These are phyloP conservation scores for Trypanosoma boissoni DNA, from an alignment of 208 protist genomes.

Conservation along the genomic window DNA sequence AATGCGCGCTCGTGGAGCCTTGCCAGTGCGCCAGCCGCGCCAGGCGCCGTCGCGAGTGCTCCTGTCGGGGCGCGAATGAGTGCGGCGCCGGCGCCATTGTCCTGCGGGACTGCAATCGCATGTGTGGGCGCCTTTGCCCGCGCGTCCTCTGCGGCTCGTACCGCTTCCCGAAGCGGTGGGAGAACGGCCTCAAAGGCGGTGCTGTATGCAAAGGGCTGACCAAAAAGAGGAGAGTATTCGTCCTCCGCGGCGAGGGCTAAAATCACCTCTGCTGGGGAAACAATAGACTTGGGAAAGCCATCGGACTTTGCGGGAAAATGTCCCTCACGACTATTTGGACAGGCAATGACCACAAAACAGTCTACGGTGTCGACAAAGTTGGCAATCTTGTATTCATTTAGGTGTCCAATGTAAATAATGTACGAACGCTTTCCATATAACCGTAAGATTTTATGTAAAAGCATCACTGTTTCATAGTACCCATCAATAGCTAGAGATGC, in stretches of 20 bases:
- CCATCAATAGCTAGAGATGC: constrained; percentile 72
- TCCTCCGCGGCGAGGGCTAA: constrained; percentile 52
- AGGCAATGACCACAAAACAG: constrained; percentile 83
- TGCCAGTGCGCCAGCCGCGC: constrained; percentile 39
- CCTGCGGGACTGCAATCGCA: constrained; percentile 8
- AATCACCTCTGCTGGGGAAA: constrained; percentile 86
- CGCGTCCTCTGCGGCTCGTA: constrained; percentile 5
- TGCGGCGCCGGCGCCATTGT: constrained; percentile 12
- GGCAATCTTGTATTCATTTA: constrained; percentile 91
- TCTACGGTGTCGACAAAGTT: constrained; percentile 91
- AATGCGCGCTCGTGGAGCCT: constrained; percentile 71
- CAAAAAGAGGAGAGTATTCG: constrained; percentile 35
- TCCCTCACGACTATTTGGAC: constrained; percentile 74
- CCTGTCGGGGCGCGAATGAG: constrained; percentile 22
- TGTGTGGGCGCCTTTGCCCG: constrained; percentile 2
- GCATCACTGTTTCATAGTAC: constrained; percentile 79
- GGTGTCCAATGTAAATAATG: constrained; percentile 89
- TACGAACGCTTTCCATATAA: constrained; percentile 72
- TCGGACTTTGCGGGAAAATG: constrained; percentile 74
- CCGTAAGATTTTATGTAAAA: constrained; percentile 67
- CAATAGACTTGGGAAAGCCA: constrained; percentile 82
- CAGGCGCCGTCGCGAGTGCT: constrained; percentile 11
- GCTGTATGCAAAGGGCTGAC: constrained; percentile 52
- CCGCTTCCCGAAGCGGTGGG: constrained; percentile 22
- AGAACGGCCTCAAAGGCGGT: constrained; percentile 58